Conservation (phyloP, 2,329 filamentous ascomycete species). For the Ramularia endophylla region DNA sequence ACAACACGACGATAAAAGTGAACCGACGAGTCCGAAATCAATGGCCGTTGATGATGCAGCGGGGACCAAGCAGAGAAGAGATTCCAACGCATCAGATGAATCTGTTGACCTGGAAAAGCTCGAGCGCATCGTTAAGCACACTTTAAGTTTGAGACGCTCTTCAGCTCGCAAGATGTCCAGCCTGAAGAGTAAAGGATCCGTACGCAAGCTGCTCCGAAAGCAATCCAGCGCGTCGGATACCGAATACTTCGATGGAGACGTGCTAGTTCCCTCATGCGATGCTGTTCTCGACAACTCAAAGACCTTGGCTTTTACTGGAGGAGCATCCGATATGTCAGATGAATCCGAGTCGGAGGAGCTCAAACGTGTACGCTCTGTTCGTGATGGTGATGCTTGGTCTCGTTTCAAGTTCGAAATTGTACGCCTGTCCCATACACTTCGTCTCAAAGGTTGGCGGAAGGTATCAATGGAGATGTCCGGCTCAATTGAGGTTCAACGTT, state of each 20-base stretch:
- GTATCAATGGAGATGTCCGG: conserved; percentile 67
- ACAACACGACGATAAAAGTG: conserved; percentile 1
- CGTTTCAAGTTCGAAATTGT: conserved; percentile 89
- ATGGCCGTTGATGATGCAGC: neutral
- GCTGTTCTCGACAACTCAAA: conserved; percentile 83
- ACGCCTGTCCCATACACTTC: conserved; percentile 79
- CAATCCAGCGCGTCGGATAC: conserved; percentile 65
- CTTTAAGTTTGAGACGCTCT: conserved; percentile 30
- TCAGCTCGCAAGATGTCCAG: conserved; percentile 11
- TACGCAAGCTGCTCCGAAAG: conserved; percentile 31
- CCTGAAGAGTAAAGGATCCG: conserved; percentile 21
- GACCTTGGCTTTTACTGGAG: conserved; percentile 69
- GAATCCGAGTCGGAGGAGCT: conserved; percentile 41
- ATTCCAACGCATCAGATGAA: conserved; percentile 18
- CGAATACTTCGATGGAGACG: conserved; percentile 75
- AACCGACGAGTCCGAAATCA: conserved; percentile 1
- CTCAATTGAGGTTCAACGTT: conserved; percentile 62
- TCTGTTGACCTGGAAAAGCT: conserved; percentile 65
- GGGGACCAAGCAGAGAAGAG: conserved; percentile 8
- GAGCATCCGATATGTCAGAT: conserved; percentile 38
- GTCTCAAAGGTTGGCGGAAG: conserved; percentile 84
- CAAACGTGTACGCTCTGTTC: conserved; percentile 22
- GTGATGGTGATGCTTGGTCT: conserved; percentile 61
- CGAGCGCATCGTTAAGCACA: conserved; percentile 71
- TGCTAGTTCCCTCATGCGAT: conserved; percentile 78